phyloP scores from a whole-genome alignment of 345 rosid genomes.

The Sisymbrium irio region DNA sequence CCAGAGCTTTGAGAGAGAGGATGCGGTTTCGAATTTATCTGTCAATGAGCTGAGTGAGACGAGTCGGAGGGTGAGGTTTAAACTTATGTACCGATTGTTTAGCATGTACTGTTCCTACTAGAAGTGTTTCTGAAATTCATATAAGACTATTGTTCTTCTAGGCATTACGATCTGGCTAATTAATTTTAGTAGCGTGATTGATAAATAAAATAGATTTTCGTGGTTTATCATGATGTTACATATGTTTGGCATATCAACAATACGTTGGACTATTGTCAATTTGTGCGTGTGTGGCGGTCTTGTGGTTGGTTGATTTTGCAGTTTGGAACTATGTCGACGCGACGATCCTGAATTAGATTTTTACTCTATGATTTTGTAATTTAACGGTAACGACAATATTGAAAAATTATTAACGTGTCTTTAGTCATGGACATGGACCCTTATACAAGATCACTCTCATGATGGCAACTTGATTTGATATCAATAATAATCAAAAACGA shows the following conservation, averaged over 20 bases:
- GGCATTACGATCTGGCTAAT: too few species aligned
- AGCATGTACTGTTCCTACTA: too few species aligned
- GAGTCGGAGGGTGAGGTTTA: too few species aligned
- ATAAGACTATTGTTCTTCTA: not conserved
- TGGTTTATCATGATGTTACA: not conserved
- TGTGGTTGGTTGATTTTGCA: not conserved
- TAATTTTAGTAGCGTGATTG: too few species aligned
- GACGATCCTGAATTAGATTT: not conserved
- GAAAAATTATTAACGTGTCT: constrained; percentile 16
- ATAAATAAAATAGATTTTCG: not conserved
- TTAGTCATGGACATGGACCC: constrained; percentile 1
- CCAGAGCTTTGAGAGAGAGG: too few species aligned
- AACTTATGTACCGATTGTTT: not conserved
- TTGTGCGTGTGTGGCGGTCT: not conserved
- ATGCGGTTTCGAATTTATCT: too few species aligned
- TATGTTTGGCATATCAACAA: not conserved
- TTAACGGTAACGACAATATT: constrained; percentile 1
- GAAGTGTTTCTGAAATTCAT: not conserved
- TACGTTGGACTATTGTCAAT: not conserved
- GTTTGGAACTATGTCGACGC: constrained; percentile 9
- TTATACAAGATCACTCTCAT: constrained; percentile 22
- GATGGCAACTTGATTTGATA: constrained; percentile 20
- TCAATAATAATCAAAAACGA: not conserved
- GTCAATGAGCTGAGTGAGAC: too few species aligned
- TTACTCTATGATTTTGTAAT: not conserved